Percentiles rank a stretch among this genome's conserved stretches.
These are phyloP conservation scores for Aeschynomene evenia DNA, from an alignment of 306 rosid genomes.

Conservation along the genomic window DNA sequence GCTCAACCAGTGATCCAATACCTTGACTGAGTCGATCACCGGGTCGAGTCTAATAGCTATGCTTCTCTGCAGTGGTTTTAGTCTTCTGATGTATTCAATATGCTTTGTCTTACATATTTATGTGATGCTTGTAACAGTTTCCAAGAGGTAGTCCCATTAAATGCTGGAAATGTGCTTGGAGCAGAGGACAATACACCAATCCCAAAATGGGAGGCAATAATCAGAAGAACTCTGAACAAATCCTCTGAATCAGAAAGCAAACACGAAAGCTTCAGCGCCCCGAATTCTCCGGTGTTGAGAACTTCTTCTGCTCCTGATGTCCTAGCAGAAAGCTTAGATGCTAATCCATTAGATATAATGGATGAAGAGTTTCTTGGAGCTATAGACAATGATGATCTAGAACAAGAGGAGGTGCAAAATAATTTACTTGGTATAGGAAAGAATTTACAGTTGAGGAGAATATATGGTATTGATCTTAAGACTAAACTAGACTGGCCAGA, in stretches of 20 bases:
- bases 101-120: constrained; percentile 15
- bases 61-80: neutral
- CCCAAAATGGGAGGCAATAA: constrained; percentile 85
- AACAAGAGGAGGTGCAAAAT: constrained; percentile 39
- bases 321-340: constrained; percentile 43
- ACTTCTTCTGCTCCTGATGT: constrained; percentile 51
- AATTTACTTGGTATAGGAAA: constrained; percentile 35
- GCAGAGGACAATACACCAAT: constrained; percentile 85
- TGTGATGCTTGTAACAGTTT: constrained; percentile 49
- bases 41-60: too few species aligned
- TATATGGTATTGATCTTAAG: constrained; percentile 55
- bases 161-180: constrained; percentile 93
- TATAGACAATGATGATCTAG: constrained; percentile 31
- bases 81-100: constrained; percentile 17
- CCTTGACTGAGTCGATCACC: too few species aligned
- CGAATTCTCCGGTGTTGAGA: constrained; percentile 66
- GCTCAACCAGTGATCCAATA: too few species aligned
- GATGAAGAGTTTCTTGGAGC: constrained; percentile 30
- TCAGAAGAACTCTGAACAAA: constrained; percentile 74
- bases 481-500: constrained; percentile 84
- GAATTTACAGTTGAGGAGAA: constrained; percentile 48
- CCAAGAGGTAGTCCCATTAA: constrained; percentile 94
- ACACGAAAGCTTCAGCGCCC: constrained; percentile 72
- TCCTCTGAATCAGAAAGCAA: constrained; percentile 55
- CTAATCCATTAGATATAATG: constrained; percentile 40